A percentile compares a stretch with the other conserved stretches of the same genome.
Evolutionary conservation across 164 flowering plant genomes (phyloP).

Genomic region (Houttuynia cordata): DNA sequence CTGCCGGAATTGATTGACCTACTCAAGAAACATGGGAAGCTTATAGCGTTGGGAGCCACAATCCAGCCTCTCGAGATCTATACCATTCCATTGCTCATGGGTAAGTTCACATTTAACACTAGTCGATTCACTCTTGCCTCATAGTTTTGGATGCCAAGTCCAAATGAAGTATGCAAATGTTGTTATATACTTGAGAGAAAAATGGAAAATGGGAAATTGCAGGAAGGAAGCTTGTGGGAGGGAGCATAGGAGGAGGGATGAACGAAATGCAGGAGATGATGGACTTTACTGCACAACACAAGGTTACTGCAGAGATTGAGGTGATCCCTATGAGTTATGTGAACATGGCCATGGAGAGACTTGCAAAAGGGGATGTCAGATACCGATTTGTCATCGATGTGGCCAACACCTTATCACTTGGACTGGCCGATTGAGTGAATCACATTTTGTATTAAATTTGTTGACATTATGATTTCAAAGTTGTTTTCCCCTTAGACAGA

Average conservation of each 20-base stretch:
- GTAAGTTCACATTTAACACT: too few relatives aligned
- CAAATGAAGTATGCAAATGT: neutral
- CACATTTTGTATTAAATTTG: too few relatives aligned
- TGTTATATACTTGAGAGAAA: too few relatives aligned
- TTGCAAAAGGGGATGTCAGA: constrained; percentile 31
- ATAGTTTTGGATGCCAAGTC: too few relatives aligned
- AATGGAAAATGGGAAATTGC: neutral
- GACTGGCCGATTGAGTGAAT: neutral
- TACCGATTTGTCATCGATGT: constrained; percentile 45
- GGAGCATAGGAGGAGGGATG: constrained; percentile 41
- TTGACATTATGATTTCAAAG: neutral
- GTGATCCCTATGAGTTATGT: constrained; percentile 32
- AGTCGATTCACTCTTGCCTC: too few relatives aligned
- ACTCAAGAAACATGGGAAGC: constrained; percentile 2
- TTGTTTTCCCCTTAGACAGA: neutral
- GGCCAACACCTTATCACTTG: constrained; percentile 9
- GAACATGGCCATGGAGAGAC: constrained; percentile 41
- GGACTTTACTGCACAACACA: constrained; percentile 45
- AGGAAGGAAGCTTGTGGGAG: constrained; percentile 42
- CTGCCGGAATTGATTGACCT: neutral
- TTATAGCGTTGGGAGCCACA: neutral
- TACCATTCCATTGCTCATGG: neutral
- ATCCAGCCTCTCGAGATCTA: neutral
- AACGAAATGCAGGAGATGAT: constrained; percentile 61
- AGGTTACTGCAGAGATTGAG: constrained; percentile 37